Percentiles rank a stretch among this genome's conserved stretches.
Conservation (phyloP, 2,329 filamentous ascomycete species). For the Hymenoscyphus fraxineus region DNA sequence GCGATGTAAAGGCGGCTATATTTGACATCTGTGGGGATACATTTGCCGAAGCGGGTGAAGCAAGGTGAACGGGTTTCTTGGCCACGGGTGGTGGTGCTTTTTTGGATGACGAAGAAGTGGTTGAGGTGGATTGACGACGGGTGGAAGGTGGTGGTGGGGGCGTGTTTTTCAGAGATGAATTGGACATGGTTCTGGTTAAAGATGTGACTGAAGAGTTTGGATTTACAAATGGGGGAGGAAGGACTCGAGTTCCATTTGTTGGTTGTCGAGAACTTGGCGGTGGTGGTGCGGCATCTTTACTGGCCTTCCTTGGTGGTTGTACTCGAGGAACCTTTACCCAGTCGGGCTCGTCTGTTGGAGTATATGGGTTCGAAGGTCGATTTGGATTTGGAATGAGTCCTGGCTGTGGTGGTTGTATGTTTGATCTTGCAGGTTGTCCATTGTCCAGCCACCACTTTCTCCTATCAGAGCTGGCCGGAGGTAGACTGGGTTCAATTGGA, state of each 20-base stretch:
- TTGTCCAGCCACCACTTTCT: conserved; percentile 69
- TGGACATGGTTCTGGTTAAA: conserved; percentile 20
- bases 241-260: conserved; percentile 25
- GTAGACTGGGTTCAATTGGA: conserved; percentile 73
- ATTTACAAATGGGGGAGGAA: conserved; percentile 32
- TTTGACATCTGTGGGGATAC: conserved; percentile 22
- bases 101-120: conserved; percentile 27
- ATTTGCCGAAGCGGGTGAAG: conserved; percentile 22
- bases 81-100: conserved; percentile 34
- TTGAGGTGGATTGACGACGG: conserved; percentile 27
- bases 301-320: conserved; percentile 12
- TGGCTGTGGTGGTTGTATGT: conserved; percentile 61
- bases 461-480: conserved; percentile 63
- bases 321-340: conserved; percentile 67
- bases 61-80: conserved; percentile 34
- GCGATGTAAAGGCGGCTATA: conserved; percentile 15
- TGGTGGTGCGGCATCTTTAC: conserved; percentile 12
- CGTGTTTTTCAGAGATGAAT: conserved; percentile 17
- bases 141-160: conserved; percentile 17
- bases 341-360: conserved; percentile 68
- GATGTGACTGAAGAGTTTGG: conserved; percentile 14
- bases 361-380: conserved; percentile 78
- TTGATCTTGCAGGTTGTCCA: conserved; percentile 70
- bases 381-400: conserved; percentile 67
- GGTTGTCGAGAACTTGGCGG: conserved; percentile 18